Conservation (phyloP, 495 filamentous ascomycete species). For the Xylaria venustula region DNA sequence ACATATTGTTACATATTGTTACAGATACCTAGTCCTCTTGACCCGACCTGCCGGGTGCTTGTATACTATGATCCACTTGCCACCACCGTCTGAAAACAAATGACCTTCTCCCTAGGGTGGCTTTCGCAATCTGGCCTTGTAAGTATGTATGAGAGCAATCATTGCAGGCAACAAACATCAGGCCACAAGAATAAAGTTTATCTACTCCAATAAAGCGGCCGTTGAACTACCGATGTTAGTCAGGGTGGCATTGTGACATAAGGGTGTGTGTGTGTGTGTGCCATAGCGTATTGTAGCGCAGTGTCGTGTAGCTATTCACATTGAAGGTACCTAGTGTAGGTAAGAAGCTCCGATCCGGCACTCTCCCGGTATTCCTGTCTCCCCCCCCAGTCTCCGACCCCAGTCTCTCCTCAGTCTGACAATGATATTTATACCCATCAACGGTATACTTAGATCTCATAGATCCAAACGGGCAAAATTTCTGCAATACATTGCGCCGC, state of each 20-base stretch:
- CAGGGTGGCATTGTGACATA: not conserved
- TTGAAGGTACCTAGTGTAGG: not conserved
- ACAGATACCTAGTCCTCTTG: not conserved
- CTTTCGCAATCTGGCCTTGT: not conserved
- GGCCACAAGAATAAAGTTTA: not conserved
- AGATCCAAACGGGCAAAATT: not conserved
- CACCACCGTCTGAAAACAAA: constrained; percentile 3
- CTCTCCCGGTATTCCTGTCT: not conserved
- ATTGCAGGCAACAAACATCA: not conserved
- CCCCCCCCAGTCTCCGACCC: not conserved
- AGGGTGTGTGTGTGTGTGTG: not conserved
- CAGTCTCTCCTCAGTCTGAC: not conserved
- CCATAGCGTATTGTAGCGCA: too few relatives aligned
- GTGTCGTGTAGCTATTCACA: too few relatives aligned
- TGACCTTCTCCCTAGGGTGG: not conserved
- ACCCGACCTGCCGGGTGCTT: constrained; percentile 10
- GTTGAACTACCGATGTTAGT: not conserved
- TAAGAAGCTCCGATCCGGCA: constrained; percentile 1
- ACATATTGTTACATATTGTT: too few relatives aligned
- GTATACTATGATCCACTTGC: too few relatives aligned
- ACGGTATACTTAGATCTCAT: constrained; percentile 4
- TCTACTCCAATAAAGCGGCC: not conserved
- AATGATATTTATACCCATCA: not conserved
- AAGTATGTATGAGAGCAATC: not conserved
- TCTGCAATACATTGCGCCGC: too few relatives aligned